These are phyloP conservation scores for Umbelopsis sp. DNA, from an alignment of 371 early-diverging fungal species.

Conservation along the genomic window DNA sequence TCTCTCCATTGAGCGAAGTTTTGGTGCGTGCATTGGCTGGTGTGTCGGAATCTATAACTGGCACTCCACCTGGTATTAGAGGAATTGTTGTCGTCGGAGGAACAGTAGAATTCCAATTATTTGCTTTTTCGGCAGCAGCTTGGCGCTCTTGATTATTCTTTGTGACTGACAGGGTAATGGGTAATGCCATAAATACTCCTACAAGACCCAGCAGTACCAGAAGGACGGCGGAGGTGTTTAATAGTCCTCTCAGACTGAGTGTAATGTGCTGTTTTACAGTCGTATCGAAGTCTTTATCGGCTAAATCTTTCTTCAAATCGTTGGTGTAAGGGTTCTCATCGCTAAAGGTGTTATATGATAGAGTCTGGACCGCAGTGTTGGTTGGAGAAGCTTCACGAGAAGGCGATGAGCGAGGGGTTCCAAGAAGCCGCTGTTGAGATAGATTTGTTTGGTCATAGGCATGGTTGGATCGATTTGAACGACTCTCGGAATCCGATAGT, in stretches of 20 bases:
- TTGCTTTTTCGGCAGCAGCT: neutral
- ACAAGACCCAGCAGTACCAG: neutral
- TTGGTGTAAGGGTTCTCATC: constrained; percentile 8
- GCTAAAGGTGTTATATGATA: neutral
- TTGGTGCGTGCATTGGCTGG: constrained; percentile 20
- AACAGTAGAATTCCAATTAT: neutral
- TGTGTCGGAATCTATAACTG: constrained; percentile 31
- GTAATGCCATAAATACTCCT: constrained; percentile 4
- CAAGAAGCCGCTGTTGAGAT: constrained; percentile 8
- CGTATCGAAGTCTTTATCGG: constrained; percentile 14
- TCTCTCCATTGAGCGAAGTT: constrained; percentile 22
- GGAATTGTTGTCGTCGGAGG: constrained; percentile 13
- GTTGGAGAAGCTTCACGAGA: neutral
- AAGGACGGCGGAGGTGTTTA: neutral
- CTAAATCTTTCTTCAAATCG: constrained; percentile 5
- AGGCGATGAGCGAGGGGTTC: neutral
- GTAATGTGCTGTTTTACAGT: neutral
- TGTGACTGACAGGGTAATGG: neutral
- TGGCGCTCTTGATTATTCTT: neutral
- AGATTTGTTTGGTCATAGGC: neutral
- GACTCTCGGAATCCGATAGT: constrained; percentile 9
- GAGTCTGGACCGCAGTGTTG: constrained; percentile 2
- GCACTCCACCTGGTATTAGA: neutral
- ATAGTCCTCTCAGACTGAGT: neutral
- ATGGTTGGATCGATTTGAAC: neutral